Base-by-base conservation (phyloP, 805 yeast genomes). In the Teunomyces barrocoloradensis region DNA sequence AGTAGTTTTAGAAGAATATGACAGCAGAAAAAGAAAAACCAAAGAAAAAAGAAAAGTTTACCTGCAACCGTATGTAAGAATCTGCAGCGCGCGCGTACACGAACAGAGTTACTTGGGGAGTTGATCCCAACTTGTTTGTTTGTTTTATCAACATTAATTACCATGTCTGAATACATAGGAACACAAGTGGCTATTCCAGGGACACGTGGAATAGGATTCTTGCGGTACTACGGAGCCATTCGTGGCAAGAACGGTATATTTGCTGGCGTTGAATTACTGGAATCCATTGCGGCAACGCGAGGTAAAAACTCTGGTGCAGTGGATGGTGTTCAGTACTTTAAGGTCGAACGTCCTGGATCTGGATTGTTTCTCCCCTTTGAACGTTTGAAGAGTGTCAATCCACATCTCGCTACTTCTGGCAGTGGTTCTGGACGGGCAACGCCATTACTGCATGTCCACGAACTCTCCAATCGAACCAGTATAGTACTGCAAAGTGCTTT, bases 231-330 rank as follows among this genome's bases (percentile, higher is more conserved):
- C 17, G 99, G 97, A 1, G 65, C 76, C 2, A 88, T 92, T 13
- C 78, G 82, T 18, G 84, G 84, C 18, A 89, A 87, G 59, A 50
- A 53, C 32, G 96, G 96, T 0, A 72, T 75, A 9, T 92, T 84
- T 70, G 96, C 91, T 4, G 99, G 99, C 2, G 77, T 92, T 5
- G 97, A 92, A 62, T 69, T 92, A 37, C 58, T 82, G n/a, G 91
- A 87, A 1, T 83, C 82, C 1, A 57, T 63, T 15, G 77, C 80
- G 35, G 68, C 78, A 0, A 60, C 71, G 4, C 72, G 80, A 46
- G 99, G 99, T 18, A 87, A 89, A 64, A 94, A 92, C 60, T 79
- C 81, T 46, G 99, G 99, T n/a, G 77, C 79, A 36, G 89, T 83
- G 39, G 79, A 84, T 48, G 96, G 96, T 0, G 61, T 70, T 6